Evolutionary conservation across 176 grass and related monocot genomes (phyloP).

Genomic region (Hsuehochloa calcarea): DNA sequence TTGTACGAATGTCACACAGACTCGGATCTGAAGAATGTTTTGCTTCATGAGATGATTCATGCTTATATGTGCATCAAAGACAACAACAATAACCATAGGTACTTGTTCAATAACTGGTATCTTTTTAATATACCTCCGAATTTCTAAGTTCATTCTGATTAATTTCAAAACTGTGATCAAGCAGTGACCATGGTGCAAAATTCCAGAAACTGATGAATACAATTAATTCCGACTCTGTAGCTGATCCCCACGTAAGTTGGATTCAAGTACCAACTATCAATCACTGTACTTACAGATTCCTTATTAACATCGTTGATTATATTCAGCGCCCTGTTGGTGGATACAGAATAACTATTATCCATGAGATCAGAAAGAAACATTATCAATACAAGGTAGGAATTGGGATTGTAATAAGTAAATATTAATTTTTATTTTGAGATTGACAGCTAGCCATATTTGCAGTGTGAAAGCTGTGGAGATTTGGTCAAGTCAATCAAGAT

Average conservation of each 20-base stretch:
- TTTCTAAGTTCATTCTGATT: conserved; percentile 26
- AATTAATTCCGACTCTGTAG: conserved; percentile 46
- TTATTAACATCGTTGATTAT: conserved; percentile 31
- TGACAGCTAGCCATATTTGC: conserved; percentile 28
- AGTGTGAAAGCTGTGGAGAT: conserved; percentile 62
- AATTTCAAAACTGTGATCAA: conserved; percentile 27
- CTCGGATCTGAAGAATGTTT: conserved; percentile 57
- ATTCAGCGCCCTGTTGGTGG: conserved; percentile 64
- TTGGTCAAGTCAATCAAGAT: conserved; percentile 43
- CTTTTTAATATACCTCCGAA: neutral
- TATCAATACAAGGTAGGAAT: conserved; percentile 44
- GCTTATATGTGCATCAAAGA: conserved; percentile 62
- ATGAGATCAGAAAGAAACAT: conserved; percentile 43
- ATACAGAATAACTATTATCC: conserved; percentile 43
- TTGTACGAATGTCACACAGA: conserved; percentile 24
- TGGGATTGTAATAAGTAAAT: conserved; percentile 16
- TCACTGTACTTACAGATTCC: conserved; percentile 9
- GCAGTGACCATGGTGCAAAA: conserved; percentile 59
- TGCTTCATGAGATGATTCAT: conserved; percentile 91
- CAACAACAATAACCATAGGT: conserved; percentile 50
- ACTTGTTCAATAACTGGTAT: neutral
- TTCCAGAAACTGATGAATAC: conserved; percentile 57
- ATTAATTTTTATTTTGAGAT: conserved; percentile 23
- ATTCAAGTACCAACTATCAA: neutral
- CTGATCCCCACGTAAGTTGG: conserved; percentile 55